Conservation (phyloP, 2,329 filamentous ascomycete genomes). For the Blastomyces silverae region DNA sequence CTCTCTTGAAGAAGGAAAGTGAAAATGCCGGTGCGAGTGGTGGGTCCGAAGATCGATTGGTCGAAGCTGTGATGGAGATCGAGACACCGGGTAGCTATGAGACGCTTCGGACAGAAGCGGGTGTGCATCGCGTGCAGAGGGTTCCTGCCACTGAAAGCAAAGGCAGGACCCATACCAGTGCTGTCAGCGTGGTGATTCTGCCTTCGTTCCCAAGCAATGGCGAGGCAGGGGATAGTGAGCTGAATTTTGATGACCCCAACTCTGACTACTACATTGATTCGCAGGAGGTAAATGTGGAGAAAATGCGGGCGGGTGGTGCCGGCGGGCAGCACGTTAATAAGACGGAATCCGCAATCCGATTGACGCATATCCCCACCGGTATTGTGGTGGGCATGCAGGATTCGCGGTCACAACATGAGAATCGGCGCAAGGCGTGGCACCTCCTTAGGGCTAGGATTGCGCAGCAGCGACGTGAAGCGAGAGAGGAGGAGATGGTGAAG, state of each 20-base stretch:
- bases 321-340: conserved; percentile 98
- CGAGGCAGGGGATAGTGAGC: conserved; percentile 46
- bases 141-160: conserved; percentile 86
- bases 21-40: conserved; percentile 56
- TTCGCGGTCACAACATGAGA: conserved; percentile 79
- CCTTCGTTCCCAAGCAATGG: conserved; percentile 62
- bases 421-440: conserved; percentile 80
- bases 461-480: conserved; percentile 68
- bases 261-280: conserved; percentile 89
- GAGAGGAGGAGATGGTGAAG: conserved; percentile 70
- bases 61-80: conserved; percentile 83
- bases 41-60: conserved; percentile 60
- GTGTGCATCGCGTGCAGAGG: conserved; percentile 90
- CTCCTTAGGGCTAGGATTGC: conserved; percentile 76
- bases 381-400: conserved; percentile 90
- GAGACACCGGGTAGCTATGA: conserved; percentile 72
- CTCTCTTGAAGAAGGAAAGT: conserved; percentile 72
- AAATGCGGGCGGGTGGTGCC: conserved; percentile 85
- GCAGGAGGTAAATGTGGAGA: conserved; percentile 73
- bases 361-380: conserved; percentile 84
- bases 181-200: conserved; percentile 84
- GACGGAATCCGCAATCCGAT: conserved; percentile 87
- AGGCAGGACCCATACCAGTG: conserved; percentile 87
- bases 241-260: conserved; percentile 70
- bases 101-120: conserved; percentile 74